These are phyloP conservation scores for Beauveria asiatica DNA, from an alignment of 2,329 filamentous ascomycete species.

Conservation along the genomic window DNA sequence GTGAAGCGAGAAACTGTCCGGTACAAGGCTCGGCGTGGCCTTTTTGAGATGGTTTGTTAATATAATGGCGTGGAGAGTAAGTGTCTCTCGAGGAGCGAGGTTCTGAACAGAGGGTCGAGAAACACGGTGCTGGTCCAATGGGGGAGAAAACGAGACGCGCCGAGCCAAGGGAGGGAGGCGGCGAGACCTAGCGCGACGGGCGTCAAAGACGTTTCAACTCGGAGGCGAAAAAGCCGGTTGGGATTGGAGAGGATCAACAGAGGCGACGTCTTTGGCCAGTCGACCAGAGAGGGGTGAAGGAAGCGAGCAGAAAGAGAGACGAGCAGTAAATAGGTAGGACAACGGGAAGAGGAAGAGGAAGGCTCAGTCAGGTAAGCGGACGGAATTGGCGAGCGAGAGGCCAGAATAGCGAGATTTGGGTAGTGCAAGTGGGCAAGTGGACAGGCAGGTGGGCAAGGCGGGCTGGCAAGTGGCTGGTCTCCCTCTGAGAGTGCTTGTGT, in stretches of 20 bases:
- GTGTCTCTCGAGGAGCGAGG: not conserved
- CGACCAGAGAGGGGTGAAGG: not conserved
- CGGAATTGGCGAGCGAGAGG: constrained; percentile 4
- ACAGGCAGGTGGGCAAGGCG: not conserved
- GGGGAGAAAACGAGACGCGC: constrained; percentile 5
- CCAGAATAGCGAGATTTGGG: constrained; percentile 1
- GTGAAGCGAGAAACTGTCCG: not conserved
- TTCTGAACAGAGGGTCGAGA: not conserved
- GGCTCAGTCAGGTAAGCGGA: constrained; percentile 3
- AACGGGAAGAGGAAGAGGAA: not conserved
- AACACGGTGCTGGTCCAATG: not conserved
- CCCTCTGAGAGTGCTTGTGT: not conserved
- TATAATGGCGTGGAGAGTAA: not conserved
- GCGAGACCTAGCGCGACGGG: not conserved
- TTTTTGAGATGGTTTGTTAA: not conserved
- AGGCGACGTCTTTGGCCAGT: not conserved
- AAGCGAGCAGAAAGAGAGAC: not conserved
- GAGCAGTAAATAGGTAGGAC: not conserved
- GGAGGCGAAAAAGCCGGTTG: not conserved
- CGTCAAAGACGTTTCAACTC: not conserved
- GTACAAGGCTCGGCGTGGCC: not conserved
- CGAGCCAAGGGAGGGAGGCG: constrained; percentile 2
- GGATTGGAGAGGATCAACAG: not conserved
- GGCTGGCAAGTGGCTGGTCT: not conserved
- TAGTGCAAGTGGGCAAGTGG: not conserved